phyloP scores from a whole-genome alignment of 2,329 filamentous ascomycete genomes.

The Parascedosporium putredinis region DNA sequence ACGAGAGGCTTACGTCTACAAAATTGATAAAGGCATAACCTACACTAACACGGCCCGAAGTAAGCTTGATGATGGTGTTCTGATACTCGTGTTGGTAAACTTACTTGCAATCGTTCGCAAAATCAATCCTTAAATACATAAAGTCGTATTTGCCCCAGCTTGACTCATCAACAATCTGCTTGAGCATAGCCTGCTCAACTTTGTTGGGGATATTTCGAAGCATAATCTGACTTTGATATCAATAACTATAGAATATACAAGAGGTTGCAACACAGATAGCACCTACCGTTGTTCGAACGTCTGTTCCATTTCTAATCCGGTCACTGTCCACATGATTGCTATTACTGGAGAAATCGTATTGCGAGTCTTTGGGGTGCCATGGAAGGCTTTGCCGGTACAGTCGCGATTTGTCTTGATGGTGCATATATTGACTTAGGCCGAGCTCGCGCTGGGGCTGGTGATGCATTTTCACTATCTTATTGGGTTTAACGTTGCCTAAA shows the following conservation, averaged over 20 bases:
- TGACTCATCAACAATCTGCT: slow-evolving; percentile 67
- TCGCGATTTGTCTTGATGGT: slow-evolving; percentile 18
- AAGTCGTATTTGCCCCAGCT: slow-evolving; percentile 85
- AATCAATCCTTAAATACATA: slow-evolving; percentile 87
- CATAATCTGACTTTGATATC: slow-evolving; percentile 85
- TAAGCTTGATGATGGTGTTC: slow-evolving; percentile 2
- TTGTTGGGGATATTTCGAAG: slow-evolving; percentile 90
- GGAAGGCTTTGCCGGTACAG: slow-evolving; percentile 38
- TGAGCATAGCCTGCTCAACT: slow-evolving; percentile 66
- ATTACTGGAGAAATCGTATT: slow-evolving; percentile 36
- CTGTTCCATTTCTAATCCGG: slow-evolving; percentile 53
- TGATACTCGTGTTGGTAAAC: slow-evolving; percentile 25
- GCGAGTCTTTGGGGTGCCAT: slow-evolving; percentile 33
- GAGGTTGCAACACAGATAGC: too few relatives aligned
- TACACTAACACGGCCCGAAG: slow-evolving; percentile 48
- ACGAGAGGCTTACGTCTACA: slow-evolving; percentile 49
- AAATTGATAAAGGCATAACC: slow-evolving; percentile 98
- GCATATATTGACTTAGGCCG: not conserved
- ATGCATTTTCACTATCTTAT: not conserved
- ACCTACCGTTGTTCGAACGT: slow-evolving; percentile 67
- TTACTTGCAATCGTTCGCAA: slow-evolving; percentile 74
- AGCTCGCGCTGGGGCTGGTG: not conserved
- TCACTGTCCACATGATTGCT: slow-evolving; percentile 54
- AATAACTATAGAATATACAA: too few relatives aligned
- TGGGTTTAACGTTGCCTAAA: too few relatives aligned